A percentile compares a stretch with the other conserved stretches of the same genome.
Conservation (phyloP, 2,329 filamentous ascomycete species). For the Fusarium drepaniforme region DNA sequence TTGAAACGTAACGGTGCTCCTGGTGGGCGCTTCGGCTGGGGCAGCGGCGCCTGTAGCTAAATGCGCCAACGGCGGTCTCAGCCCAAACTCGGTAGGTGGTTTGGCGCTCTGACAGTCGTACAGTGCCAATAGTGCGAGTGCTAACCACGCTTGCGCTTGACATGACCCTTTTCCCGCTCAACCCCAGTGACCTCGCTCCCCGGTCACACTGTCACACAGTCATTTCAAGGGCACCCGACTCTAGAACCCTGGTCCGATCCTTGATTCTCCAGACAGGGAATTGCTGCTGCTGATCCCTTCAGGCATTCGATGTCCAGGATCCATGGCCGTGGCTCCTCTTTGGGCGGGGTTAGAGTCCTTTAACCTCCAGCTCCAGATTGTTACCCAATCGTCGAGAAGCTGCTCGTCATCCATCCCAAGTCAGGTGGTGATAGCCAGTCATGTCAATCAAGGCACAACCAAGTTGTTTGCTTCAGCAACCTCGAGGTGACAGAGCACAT, state of each 20-base stretch:
- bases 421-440: slow-evolving; percentile 17
- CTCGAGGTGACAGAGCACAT: slow-evolving; percentile 6
- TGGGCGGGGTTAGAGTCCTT: slow-evolving; percentile 18
- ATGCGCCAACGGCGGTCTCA: slow-evolving; percentile 29
- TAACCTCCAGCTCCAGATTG: slow-evolving; percentile 6
- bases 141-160: not conserved
- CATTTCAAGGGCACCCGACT: slow-evolving; percentile 1
- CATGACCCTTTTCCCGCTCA: not conserved
- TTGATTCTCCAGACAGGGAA: slow-evolving; percentile 23
- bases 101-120: not conserved
- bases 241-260: slow-evolving; percentile 10
- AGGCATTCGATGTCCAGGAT: slow-evolving; percentile 19
- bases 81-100: slow-evolving; percentile 11
- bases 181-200: not conserved
- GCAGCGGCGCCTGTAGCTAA: slow-evolving; percentile 28
- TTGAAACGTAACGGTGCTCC: slow-evolving; percentile 34
- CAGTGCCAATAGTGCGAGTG: not conserved
- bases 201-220: slow-evolving; percentile 5
- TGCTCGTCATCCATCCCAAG: slow-evolving; percentile 34
- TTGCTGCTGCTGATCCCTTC: slow-evolving; percentile 30
- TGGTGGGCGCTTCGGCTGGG: slow-evolving; percentile 23
- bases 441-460: not conserved
- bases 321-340: slow-evolving; percentile 22
- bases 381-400: slow-evolving; percentile 25
- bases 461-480: not conserved